Evolutionary conservation across 2,329 filamentous ascomycete species (phyloP), one percentile per base, ranked within the genome.

Genomic region (Cercospora sojina): DNA sequence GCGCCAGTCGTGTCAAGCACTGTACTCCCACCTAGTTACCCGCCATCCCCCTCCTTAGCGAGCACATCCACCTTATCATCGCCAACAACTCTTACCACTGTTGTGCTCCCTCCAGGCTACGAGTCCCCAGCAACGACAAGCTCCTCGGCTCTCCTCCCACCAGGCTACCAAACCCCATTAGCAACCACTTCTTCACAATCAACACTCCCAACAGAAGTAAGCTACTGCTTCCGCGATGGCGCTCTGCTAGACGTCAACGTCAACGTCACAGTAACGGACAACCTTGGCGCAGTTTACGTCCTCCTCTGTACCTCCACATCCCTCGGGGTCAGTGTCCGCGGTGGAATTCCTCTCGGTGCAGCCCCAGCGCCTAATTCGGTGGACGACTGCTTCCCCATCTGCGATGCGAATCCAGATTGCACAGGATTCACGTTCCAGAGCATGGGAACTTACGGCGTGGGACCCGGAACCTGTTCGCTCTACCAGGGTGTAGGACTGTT

Each of bases 351-450:
- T 25, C 62, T 64, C 4, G 51, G 31, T 13, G 25, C 55, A 16
- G 62, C 47, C 3, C 18, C 53, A 2, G 62, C 62, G 3, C 62
- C 62, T 5, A 64, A 64, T 29, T 64, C 62, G 10, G 62, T 59
- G 2, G 62, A 64, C 8, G 62, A 64, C 12, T 64, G 62, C 13
- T 64, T 64, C 25, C 31, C 38, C 9, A 27, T 38, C n/a, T 64
- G 62, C 6, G 62, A 64, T 43, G 62, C 53, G 5, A 49, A 64
- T 4, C 18, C 16, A 12, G 18, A 20, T 5, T 64, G 62, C 23
- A 64, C 62, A n/a, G 62, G 62, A 5, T 64, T 64, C n/a, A 59
- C 62, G 1, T 64, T 64, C 38, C 53, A 64, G 62, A 64, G 62
- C 31, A 51, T 64, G 16, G 53, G 53, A 1, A 25, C 53, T 25